These are phyloP conservation scores for Gastrolobium villosum DNA, from an alignment of 306 rosid genomes.

Conservation along the genomic window DNA sequence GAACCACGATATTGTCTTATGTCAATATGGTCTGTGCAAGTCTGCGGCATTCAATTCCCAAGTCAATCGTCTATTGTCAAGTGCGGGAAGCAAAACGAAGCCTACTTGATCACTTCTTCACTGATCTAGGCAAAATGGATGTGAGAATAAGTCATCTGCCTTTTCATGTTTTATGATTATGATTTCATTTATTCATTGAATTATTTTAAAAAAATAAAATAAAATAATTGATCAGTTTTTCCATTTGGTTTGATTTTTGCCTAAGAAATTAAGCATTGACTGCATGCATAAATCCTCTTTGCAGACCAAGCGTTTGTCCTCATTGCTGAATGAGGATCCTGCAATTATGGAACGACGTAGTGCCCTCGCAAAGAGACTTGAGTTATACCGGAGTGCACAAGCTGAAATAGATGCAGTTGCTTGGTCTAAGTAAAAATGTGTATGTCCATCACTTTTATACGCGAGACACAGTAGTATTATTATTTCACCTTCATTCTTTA, in stretches of 20 bases:
- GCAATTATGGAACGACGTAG: slow-evolving; percentile 89
- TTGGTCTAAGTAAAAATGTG: slow-evolving; percentile 82
- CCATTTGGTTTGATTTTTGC: slow-evolving; percentile 31
- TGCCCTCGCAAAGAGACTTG: slow-evolving; percentile 86
- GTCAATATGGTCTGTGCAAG: slow-evolving; percentile 89
- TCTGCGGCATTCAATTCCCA: slow-evolving; percentile 89
- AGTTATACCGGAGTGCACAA: slow-evolving; percentile 90
- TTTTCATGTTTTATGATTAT: neutral
- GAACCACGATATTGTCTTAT: slow-evolving; percentile 83
- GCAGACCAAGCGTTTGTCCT: slow-evolving; percentile 81
- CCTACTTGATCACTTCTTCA: slow-evolving; percentile 86
- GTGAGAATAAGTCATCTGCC: slow-evolving; percentile 51
- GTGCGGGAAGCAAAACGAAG: slow-evolving; percentile 94
- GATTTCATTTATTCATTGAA: slow-evolving; percentile 14
- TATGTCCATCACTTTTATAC: slow-evolving; percentile 18
- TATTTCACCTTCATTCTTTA: slow-evolving; percentile 32
- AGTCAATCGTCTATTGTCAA: slow-evolving; percentile 91
- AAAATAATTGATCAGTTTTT: slow-evolving; percentile 24
- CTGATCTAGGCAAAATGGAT: slow-evolving; percentile 89
- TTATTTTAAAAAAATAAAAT: neutral
- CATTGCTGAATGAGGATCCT: slow-evolving; percentile 93
- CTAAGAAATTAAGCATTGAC: slow-evolving; percentile 21
- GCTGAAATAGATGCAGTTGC: slow-evolving; percentile 89
- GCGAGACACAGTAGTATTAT: slow-evolving; percentile 30
- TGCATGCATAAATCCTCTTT: slow-evolving; percentile 20